Conservation (phyloP, 106 monocot genomes). For the Dactylorhiza incarnata region DNA sequence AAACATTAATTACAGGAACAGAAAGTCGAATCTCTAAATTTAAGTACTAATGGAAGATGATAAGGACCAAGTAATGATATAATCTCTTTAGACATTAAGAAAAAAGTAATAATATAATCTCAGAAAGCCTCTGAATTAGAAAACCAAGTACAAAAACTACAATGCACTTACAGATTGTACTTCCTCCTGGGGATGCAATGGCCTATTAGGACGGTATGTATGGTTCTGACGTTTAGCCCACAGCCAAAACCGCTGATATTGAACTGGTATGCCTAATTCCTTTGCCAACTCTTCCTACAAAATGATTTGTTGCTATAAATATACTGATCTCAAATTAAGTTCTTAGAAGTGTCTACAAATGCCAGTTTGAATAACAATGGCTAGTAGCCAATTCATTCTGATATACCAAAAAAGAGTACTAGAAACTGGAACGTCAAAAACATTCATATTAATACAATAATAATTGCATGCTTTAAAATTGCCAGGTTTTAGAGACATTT, state of each 20-base stretch:
- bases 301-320: constrained; percentile 7
- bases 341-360: too few species aligned
- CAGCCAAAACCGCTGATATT: constrained; percentile 89
- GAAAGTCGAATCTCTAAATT: too few species aligned
- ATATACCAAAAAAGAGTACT: too few species aligned
- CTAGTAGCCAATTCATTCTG: too few species aligned
- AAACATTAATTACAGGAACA: neutral
- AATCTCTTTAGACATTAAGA: neutral
- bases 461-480: too few species aligned
- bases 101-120: neutral
- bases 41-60: too few species aligned
- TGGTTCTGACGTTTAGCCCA: constrained; percentile 99
- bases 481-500: too few species aligned
- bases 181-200: constrained; percentile 80
- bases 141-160: neutral
- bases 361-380: too few species aligned
- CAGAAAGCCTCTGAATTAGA: neutral
- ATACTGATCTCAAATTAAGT: neutral
- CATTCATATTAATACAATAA: too few species aligned
- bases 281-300: constrained; percentile 89
- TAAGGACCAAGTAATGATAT: too few species aligned
- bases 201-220: constrained; percentile 96
- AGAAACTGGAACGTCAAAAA: too few species aligned
- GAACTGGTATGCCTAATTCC: constrained; percentile 90
- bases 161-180: constrained; percentile 69